These are phyloP conservation scores for Clonostachys byssicola DNA, from an alignment of 2,329 filamentous ascomycete genomes.

Conservation along the genomic window DNA sequence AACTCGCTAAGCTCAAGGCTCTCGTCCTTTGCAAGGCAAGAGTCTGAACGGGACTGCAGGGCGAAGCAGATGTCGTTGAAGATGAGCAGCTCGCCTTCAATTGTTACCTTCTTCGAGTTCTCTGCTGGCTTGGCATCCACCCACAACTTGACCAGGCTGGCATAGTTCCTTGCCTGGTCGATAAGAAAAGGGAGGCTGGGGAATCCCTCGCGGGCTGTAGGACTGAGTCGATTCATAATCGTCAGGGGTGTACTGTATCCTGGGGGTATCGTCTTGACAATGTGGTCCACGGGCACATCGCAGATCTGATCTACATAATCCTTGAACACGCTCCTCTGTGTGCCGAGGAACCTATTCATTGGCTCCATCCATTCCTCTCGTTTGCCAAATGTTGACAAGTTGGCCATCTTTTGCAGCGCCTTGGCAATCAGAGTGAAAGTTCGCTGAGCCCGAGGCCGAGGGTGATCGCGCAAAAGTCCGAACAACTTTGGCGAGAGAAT, in stretches of 20 bases:
- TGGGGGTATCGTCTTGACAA: constrained; percentile 63
- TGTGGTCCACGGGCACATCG: constrained; percentile 69
- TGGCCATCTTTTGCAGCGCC: constrained; percentile 84
- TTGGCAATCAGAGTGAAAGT: constrained; percentile 92
- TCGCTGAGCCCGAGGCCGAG: constrained; percentile 75
- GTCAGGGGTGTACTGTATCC: constrained; percentile 91
- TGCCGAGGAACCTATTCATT: constrained; percentile 84
- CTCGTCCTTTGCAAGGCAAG: constrained; percentile 46
- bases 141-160: constrained; percentile 79
- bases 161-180: constrained; percentile 81
- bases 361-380: constrained; percentile 99
- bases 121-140: constrained; percentile 49
- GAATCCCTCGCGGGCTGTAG: constrained; percentile 83
- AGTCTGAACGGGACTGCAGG: constrained; percentile 45
- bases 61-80: constrained; percentile 48
- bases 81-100: constrained; percentile 45
- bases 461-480: constrained; percentile 77
- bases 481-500: constrained; percentile 94
- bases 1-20: constrained; percentile 31
- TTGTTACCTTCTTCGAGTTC: constrained; percentile 15
- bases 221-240: constrained; percentile 77
- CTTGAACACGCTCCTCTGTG: constrained; percentile 76
- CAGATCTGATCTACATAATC: constrained; percentile 85
- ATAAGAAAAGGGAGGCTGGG: constrained; percentile 90
- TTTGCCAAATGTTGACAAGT: constrained; percentile 85